Evolutionary conservation across 371 early-diverging fungal species (phyloP), one percentile per base, ranked within the genome.

Genomic region (Globomyces sp.): DNA sequence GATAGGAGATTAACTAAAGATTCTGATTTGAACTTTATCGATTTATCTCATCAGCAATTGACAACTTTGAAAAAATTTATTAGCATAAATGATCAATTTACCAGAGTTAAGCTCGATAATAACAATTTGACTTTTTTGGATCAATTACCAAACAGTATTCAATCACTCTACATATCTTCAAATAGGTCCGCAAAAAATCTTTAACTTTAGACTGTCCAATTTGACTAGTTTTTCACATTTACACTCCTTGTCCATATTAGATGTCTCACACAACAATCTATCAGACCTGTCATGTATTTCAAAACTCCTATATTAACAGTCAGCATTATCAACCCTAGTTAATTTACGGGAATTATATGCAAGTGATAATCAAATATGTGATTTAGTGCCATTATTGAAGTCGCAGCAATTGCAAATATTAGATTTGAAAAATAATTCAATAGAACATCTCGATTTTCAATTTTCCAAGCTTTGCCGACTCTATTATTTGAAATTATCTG

Each of bases 271-370:
- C 11, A 66, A 66, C 41, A n/a, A 59, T 42, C 55, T 66, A 10
- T 53, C 66, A 4, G 66, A 66, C 39, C 10, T 66, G 3, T 59
- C 46, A n/a, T 58, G 58, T 66, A 55, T 4, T 24, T 55, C 24
- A 24, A 24, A 24, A 10, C 11, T 11, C 58, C 3, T 40, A 8
- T 36, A 11, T 57, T 66, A 40, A 45, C n/a, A 24, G 24, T 13
- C 48, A 69, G 72, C 58, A 4, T 46, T 72, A 5, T 24, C 66
- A 9, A 10, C 41, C 11, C 57, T 72, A 4, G 10, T 43, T 3
- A 53, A 59, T 43, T 59, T 72, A 2, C 62, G 63, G 24, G 73
- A 72, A 53, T 57, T 72, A 4, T 58, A 62, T 45, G 73, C 71
- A 9, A 63, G 41, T 11, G 58, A 45, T 41, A 67, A 66, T 47